Evolutionary conservation across 2,329 filamentous ascomycete species (phyloP).

Genomic region (Trichoderma hamatum): DNA sequence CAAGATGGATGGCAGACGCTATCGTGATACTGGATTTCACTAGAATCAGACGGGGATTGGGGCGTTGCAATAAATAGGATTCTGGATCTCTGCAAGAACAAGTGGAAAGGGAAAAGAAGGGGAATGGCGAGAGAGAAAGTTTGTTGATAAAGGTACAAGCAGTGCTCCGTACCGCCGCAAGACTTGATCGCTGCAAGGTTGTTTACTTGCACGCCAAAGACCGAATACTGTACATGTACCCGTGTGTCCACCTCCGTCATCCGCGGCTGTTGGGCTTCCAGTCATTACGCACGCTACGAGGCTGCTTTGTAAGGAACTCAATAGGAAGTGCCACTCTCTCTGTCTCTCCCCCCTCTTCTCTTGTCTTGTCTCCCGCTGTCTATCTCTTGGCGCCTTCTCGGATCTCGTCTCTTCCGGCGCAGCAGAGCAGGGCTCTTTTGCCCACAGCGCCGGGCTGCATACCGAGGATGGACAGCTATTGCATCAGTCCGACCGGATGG

Average conservation of each 20-base stretch:
- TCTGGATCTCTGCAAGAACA: not conserved
- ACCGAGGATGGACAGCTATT: slow-evolving; percentile 12
- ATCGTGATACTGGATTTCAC: not conserved
- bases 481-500: slow-evolving; percentile 16
- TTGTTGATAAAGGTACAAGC: not conserved
- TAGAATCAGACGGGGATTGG: not conserved
- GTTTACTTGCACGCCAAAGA: not conserved
- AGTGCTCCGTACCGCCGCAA: not conserved
- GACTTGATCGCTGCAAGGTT: not conserved
- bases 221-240: not conserved
- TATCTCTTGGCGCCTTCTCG: not conserved
- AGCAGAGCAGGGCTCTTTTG: not conserved
- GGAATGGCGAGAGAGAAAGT: slow-evolving; percentile 4
- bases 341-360: not conserved
- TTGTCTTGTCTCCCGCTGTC: not conserved
- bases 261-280: not conserved
- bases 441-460: slow-evolving; percentile 1
- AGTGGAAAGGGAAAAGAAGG: not conserved
- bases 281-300: not conserved
- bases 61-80: not conserved
- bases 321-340: not conserved
- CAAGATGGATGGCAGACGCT: not conserved
- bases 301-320: not conserved
- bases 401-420: slow-evolving; percentile 15
- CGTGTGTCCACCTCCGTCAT: slow-evolving; percentile 17